Percentiles rank a stretch among this genome's conserved stretches.
These are phyloP conservation scores for Lipomyces starkeyi DNA, from an alignment of 805 yeast species.

Conservation along the genomic window DNA sequence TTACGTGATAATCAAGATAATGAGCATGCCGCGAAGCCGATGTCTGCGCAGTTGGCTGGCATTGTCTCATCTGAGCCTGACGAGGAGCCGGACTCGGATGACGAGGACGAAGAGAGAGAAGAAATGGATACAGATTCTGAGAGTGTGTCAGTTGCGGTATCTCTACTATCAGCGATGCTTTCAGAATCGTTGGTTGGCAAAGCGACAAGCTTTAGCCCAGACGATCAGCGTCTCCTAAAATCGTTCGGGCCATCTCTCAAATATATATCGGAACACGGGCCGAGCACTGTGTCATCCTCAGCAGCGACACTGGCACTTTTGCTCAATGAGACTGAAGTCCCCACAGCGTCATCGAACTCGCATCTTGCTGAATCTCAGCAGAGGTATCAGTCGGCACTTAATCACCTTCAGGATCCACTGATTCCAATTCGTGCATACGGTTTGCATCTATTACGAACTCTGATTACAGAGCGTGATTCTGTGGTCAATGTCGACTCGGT, in stretches of 20 bases:
- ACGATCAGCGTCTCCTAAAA: constrained; percentile 26
- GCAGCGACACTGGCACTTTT: constrained; percentile 35
- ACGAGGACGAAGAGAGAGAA: constrained; percentile 42
- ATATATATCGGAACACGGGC: constrained; percentile 33
- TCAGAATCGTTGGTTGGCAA: constrained; percentile 39
- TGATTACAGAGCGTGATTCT: constrained; percentile 58
- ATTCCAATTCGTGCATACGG: constrained; percentile 91
- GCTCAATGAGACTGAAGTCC: constrained; percentile 26
- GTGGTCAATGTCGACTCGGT: constrained; percentile 60
- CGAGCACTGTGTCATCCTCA: constrained; percentile 27
- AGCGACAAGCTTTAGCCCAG: constrained; percentile 12
- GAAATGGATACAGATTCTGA: constrained; percentile 42
- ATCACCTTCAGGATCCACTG: constrained; percentile 73
- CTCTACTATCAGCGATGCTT: constrained; percentile 44
- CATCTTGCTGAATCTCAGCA: constrained; percentile 33
- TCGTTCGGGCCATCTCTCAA: constrained; percentile 30
- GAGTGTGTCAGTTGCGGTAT: constrained; percentile 44
- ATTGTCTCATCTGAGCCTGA: constrained; percentile 22
- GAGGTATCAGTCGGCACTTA: constrained; percentile 62
- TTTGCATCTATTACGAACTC: constrained; percentile 62
- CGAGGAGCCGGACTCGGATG: constrained; percentile 42
- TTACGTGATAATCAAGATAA: constrained; percentile 47
- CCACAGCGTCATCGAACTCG: constrained; percentile 7
- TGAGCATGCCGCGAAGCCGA: constrained; percentile 48
- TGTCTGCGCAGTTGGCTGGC: constrained; percentile 21